A percentile compares a stretch with the other conserved stretches of the same genome.
Conservation (phyloP, 2,329 filamentous ascomycete genomes). For the Exophiala viscosa region DNA sequence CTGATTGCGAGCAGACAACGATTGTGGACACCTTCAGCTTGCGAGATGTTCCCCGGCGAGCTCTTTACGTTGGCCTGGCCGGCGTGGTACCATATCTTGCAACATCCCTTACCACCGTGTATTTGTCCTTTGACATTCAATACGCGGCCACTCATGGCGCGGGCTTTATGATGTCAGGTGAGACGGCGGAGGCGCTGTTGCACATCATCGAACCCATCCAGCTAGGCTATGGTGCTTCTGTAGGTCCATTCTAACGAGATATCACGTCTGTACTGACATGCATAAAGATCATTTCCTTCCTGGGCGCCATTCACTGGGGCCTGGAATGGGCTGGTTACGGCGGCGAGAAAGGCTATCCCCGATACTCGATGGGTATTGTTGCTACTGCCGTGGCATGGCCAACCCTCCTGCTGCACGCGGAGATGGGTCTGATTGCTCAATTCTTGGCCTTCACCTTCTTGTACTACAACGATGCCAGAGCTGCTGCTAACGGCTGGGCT, state of each 20-base stretch:
- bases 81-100: conserved; percentile 81
- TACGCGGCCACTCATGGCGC: conserved; percentile 59
- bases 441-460: conserved; percentile 80
- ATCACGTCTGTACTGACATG: conserved; percentile 2
- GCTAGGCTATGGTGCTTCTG: conserved; percentile 83
- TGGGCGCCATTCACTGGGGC: conserved; percentile 92
- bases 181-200: conserved; percentile 69
- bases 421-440: conserved; percentile 80
- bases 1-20: conserved; percentile 47
- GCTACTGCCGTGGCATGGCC: conserved; percentile 84
- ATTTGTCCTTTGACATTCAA: conserved; percentile 78
- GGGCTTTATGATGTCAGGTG: conserved; percentile 62
- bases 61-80: conserved; percentile 65
- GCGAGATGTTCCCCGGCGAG: conserved; percentile 61
- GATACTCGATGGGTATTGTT: conserved; percentile 78
- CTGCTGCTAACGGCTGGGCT: conserved; percentile 70
- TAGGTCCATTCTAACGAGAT: conserved; percentile 42
- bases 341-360: conserved; percentile 65
- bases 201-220: conserved; percentile 79
- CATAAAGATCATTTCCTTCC: conserved; percentile 77
- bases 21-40: conserved; percentile 69
- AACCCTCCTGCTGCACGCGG: conserved; percentile 75
- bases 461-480: conserved; percentile 78
- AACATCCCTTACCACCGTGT: conserved; percentile 78
- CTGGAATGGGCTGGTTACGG: conserved; percentile 74